Conservation (phyloP, 768 basidiomycete genomes). For the Lepiota brunneoincarnata region DNA sequence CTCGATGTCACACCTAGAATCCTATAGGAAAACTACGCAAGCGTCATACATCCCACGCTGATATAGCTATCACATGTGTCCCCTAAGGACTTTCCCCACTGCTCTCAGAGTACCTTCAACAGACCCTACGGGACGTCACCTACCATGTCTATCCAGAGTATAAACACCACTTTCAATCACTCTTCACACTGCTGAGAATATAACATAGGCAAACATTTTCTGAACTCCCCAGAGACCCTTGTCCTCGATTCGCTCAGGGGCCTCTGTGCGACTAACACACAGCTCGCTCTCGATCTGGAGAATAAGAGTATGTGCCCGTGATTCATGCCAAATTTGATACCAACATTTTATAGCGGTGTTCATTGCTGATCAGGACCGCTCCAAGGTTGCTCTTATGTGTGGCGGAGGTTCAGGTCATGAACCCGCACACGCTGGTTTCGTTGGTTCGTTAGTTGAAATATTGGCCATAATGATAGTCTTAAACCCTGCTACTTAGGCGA, state of each 20-base stretch:
- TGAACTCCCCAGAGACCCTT: conserved; percentile 67
- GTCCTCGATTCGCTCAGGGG: conserved; percentile 80
- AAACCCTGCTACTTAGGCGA: conserved; percentile 41
- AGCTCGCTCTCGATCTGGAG: conserved; percentile 62
- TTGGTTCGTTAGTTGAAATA: conserved; percentile 51
- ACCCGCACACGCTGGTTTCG: conserved; percentile 85
- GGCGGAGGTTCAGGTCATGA: conserved; percentile 91
- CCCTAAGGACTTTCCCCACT: no score
- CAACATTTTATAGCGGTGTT: conserved; percentile 54
- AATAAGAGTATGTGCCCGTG: conserved; percentile 57
- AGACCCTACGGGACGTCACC: no score
- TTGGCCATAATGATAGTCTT: neutral
- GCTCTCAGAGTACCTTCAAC: no score
- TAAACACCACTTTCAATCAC: neutral
- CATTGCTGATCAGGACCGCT: conserved; percentile 49
- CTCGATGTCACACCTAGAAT: conserved; percentile 6
- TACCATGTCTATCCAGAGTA: conserved; percentile 38
- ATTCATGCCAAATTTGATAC: conserved; percentile 8
- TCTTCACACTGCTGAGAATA: neutral
- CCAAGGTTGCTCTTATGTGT: conserved; percentile 74
- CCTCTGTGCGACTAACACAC: conserved; percentile 67
- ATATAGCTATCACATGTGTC: no score
- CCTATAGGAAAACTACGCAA: no score
- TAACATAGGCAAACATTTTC: conserved; percentile 67
- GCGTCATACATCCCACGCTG: no score